Percentiles rank a stretch among this genome's conserved stretches.
Conservation (phyloP, 1,284 basidiomycete species). For the Ganoderma sinense region DNA sequence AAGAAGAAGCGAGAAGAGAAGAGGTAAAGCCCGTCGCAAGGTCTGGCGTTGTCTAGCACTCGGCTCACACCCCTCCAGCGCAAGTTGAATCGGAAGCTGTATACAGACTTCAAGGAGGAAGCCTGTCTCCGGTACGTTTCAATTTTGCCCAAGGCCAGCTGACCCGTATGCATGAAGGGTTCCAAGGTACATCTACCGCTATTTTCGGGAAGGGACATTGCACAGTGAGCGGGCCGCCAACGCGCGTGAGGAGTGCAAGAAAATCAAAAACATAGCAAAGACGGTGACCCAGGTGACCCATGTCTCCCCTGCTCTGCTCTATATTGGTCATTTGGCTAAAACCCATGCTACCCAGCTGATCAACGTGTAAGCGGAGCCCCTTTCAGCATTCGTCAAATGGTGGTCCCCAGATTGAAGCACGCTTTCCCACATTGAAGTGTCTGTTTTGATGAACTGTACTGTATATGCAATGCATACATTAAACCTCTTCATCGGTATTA, state of each 20-base stretch:
- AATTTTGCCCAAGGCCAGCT: background rate
- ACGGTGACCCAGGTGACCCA: slow-evolving; percentile 48
- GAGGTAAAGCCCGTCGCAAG: slow-evolving; percentile 54
- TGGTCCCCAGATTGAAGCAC: background rate
- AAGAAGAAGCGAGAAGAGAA: slow-evolving; percentile 71
- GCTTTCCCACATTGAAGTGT: background rate
- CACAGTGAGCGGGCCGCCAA: slow-evolving; percentile 60
- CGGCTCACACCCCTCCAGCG: slow-evolving; percentile 50
- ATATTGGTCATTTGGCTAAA: background rate
- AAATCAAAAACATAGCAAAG: slow-evolving; percentile 60
- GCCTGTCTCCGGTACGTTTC: slow-evolving; percentile 64
- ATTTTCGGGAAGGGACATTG: slow-evolving; percentile 55
- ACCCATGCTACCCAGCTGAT: slow-evolving; percentile 18
- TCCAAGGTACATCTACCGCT: slow-evolving; percentile 51
- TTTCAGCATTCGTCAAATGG: background rate
- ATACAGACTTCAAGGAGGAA: slow-evolving; percentile 80
- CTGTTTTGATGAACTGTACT: slow-evolving; percentile 21
- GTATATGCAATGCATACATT: slow-evolving; percentile 32
- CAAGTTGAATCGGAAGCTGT: slow-evolving; percentile 79
- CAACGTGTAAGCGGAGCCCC: slow-evolving; percentile 13
- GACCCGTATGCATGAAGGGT: background rate
- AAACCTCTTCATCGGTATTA: slow-evolving; percentile 21
- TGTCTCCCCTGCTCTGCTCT: background rate
- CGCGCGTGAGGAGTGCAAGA: slow-evolving; percentile 67
- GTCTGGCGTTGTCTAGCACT: slow-evolving; percentile 1